Conservation (phyloP, 2,329 filamentous ascomycete genomes). For the Monosporascus sp. region DNA sequence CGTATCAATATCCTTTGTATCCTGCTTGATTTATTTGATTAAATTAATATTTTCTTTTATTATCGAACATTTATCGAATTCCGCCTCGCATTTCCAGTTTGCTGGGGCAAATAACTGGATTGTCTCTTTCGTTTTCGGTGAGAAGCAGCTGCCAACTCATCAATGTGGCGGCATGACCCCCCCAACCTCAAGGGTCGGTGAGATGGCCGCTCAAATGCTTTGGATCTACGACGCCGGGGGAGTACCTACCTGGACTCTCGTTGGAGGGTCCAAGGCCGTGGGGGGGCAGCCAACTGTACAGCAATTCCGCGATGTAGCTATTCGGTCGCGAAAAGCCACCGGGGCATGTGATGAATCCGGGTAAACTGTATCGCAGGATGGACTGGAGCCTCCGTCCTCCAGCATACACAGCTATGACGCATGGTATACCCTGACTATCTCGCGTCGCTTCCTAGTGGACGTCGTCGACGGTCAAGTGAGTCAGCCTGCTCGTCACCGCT, state of each 20-base stretch:
- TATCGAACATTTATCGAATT: neutral
- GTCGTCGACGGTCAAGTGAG: neutral
- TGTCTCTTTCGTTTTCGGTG: neutral
- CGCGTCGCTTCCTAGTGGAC: neutral
- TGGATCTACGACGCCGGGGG: conserved; percentile 4
- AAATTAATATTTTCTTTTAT: neutral
- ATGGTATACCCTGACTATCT: neutral
- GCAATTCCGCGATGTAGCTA: neutral
- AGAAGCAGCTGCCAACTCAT: conserved; percentile 21
- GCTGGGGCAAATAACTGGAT: neutral
- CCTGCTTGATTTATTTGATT: neutral
- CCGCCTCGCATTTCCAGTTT: neutral
- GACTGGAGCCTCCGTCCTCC: neutral
- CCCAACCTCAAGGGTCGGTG: conserved; percentile 15
- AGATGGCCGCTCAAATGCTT: conserved; percentile 11
- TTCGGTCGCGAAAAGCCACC: neutral
- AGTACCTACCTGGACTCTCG: neutral
- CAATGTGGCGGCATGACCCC: conserved; percentile 19
- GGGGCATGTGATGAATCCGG: neutral
- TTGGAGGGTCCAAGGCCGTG: neutral
- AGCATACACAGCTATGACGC: neutral
- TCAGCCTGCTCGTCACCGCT: neutral
- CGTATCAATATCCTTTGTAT: neutral
- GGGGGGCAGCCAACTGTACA: neutral
- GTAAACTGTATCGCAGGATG: neutral